Percentiles rank a stretch among this genome's conserved stretches.
Conservation (phyloP, 108 stramenopile genomes). For the Fistulifera pelliculosa region DNA sequence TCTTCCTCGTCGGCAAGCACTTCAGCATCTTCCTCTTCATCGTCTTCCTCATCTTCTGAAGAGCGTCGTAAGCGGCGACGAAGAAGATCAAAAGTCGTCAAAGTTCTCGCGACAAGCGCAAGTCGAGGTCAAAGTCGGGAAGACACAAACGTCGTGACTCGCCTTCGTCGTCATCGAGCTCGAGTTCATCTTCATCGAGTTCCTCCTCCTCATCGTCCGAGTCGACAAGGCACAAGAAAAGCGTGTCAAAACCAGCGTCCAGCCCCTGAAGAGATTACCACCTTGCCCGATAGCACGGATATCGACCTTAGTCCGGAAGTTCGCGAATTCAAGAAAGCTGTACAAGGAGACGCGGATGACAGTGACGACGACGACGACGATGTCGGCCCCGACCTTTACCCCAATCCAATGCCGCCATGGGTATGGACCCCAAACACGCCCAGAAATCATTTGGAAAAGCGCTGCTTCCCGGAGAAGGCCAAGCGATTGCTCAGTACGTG, state of each 20-base stretch:
- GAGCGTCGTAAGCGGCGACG: too few species aligned
- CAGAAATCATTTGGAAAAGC: conserved; percentile 62
- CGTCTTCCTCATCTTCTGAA: background rate
- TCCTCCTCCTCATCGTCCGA: conserved; percentile 19
- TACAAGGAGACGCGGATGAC: conserved; percentile 42
- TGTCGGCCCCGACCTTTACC: conserved; percentile 54
- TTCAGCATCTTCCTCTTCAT: conserved; percentile 5
- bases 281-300: conserved; percentile 4
- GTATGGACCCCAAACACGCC: conserved; percentile 16
- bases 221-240: conserved; percentile 1
- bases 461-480: conserved; percentile 88
- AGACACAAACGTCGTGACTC: background rate
- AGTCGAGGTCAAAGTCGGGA: conserved; percentile 6
- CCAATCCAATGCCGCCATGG: conserved; percentile 35
- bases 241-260: too few species aligned
- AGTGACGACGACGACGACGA: conserved; percentile 49
- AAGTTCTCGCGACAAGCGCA: background rate
- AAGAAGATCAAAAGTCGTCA: too few species aligned
- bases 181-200: conserved; percentile 13
- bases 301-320: conserved; percentile 42
- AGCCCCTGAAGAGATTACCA: conserved; percentile 4
- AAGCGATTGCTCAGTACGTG: conserved; percentile 91
- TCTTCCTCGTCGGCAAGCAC: background rate
- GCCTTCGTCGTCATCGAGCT: conserved; percentile 17
- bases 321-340: conserved; percentile 59